phyloP scores from a whole-genome alignment of 805 yeast species.

The Yarrowia porcina region DNA sequence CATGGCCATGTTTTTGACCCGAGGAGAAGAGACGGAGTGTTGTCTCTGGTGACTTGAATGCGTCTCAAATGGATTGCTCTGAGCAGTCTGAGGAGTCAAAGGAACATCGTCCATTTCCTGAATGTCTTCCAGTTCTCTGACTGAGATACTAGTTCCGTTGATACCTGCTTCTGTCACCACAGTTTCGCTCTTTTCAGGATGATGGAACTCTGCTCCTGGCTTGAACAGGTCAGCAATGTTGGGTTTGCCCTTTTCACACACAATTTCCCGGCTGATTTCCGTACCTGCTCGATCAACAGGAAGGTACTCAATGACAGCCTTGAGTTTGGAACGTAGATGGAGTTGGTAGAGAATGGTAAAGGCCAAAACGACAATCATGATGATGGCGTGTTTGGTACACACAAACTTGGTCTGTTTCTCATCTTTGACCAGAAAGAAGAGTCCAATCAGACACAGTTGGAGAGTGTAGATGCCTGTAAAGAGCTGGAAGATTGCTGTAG shows the following conservation, averaged over 20 bases:
- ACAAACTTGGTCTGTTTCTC: conserved; percentile 43
- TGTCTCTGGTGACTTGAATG: background rate
- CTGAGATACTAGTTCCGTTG: background rate
- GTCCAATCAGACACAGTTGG: conserved; percentile 73
- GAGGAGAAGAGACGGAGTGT: background rate
- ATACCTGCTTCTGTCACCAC: background rate
- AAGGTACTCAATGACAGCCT: conserved; percentile 4
- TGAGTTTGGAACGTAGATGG: conserved; percentile 42
- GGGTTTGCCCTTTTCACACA: background rate
- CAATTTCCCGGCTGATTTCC: background rate
- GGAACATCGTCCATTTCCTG: background rate
- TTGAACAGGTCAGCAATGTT: background rate
- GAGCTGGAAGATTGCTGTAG: conserved; percentile 69
- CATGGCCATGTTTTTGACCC: background rate
- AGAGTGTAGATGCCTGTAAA: conserved; percentile 79
- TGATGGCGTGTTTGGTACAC: conserved; percentile 48
- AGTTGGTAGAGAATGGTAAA: conserved; percentile 58
- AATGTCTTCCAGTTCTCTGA: background rate
- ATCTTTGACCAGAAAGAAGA: conserved; percentile 61
- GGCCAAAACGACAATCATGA: conserved; percentile 52
- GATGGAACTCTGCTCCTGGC: background rate
- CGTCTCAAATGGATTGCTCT: background rate
- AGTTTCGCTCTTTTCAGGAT: background rate
- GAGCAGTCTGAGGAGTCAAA: background rate
- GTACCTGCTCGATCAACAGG: conserved; percentile 1